A percentile compares a stretch with the other conserved stretches of the same genome.
These are phyloP conservation scores for Trichoderma reesei DNA, from an alignment of 495 filamentous ascomycete genomes.

Conservation along the genomic window DNA sequence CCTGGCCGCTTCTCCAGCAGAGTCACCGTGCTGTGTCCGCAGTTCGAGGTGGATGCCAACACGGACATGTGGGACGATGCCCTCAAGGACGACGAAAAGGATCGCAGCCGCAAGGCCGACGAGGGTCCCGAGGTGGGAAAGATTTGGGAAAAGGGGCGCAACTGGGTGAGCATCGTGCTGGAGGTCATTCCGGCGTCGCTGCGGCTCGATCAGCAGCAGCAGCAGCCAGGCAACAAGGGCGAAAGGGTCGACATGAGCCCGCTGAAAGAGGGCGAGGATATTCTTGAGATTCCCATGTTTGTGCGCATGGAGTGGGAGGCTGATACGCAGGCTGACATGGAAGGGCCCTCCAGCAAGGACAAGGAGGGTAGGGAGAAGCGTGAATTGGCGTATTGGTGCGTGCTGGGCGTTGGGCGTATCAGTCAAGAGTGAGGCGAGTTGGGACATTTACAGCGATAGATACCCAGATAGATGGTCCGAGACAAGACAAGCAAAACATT, in stretches of 20 bases:
- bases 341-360: conserved; percentile 21
- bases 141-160: conserved; percentile 89
- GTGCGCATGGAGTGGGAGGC: conserved; percentile 88
- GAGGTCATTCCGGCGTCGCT: conserved; percentile 72
- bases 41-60: conserved; percentile 91
- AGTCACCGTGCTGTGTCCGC: conserved; percentile 87
- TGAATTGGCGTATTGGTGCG: conserved; percentile 92
- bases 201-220: conserved; percentile 17
- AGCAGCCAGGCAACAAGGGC: conserved; percentile 15
- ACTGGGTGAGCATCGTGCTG: conserved; percentile 85
- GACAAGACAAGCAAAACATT: background rate
- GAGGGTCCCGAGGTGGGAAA: conserved; percentile 79
- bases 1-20: conserved; percentile 66
- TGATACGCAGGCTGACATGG: conserved; percentile 54
- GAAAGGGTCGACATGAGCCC: conserved; percentile 22
- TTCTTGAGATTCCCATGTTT: conserved; percentile 92
- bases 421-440: conserved; percentile 22
- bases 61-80: conserved; percentile 96
- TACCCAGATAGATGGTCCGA: background rate
- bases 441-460: background rate
- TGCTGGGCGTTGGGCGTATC: conserved; percentile 78
- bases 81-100: conserved; percentile 40
- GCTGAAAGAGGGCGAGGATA: conserved; percentile 65
- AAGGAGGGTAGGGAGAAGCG: conserved; percentile 43
- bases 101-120: conserved; percentile 29